phyloP scores from a whole-genome alignment of 306 rosid species.

The Pterocarpus santalinus region DNA sequence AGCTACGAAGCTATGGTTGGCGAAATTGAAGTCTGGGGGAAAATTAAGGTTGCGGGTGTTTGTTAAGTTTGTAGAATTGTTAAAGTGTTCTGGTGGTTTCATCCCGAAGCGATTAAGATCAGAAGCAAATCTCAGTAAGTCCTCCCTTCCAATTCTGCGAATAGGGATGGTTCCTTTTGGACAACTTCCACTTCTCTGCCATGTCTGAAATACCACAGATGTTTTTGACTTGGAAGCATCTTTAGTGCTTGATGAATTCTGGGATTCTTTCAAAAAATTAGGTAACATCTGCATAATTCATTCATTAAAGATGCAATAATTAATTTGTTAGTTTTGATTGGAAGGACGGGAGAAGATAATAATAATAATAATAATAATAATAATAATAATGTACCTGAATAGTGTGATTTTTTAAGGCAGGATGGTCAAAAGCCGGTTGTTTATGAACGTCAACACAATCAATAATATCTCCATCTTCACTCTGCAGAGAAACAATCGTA shows the following conservation, averaged over 20 bases:
- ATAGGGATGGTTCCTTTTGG: constrained; percentile 75
- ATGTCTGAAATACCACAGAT: constrained; percentile 46
- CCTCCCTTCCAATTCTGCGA: constrained; percentile 58
- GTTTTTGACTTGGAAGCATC: not conserved
- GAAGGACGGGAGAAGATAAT: not conserved
- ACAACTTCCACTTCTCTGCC: constrained; percentile 78
- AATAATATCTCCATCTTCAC: constrained; percentile 71
- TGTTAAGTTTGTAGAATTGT: constrained; percentile 26
- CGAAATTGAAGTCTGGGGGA: constrained; percentile 9
- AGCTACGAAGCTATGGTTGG: not conserved
- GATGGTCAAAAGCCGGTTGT: constrained; percentile 72
- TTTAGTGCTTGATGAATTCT: constrained; percentile 19
- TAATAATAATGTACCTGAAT: constrained; percentile 48
- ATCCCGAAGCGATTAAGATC: constrained; percentile 53
- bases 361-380: not conserved
- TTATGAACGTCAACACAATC: constrained; percentile 64
- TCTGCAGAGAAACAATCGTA: constrained; percentile 35
- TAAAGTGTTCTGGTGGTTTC: constrained; percentile 33
- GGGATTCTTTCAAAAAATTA: not conserved
- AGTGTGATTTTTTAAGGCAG: constrained; percentile 59
- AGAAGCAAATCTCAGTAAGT: constrained; percentile 56
- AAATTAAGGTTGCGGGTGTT: not conserved
- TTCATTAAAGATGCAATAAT: not conserved
- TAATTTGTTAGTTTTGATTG: not conserved
- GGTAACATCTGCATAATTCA: constrained; percentile 59